Base-by-base conservation (phyloP, 768 basidiomycete genomes). In the Lactarius psammicola region DNA sequence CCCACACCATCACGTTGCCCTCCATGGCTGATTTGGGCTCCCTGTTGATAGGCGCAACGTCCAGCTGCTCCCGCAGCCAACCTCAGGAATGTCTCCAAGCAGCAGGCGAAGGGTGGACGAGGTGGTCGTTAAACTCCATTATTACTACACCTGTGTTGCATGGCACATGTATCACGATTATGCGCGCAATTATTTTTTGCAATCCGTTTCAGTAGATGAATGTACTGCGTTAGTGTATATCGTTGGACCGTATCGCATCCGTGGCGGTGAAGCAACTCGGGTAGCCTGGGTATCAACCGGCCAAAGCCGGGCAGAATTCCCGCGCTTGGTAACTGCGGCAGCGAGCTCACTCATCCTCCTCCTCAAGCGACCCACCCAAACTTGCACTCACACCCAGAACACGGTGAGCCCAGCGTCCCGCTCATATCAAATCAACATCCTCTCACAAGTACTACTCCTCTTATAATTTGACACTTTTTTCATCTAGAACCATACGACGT, bases 51-150 rank as follows among this genome's bases (percentile, higher is more conserved):
- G 89, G 83, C 87, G 70, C 75, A 83, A 40, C 70, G 75, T 59
- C 85, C 87, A 59, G 76, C 84, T 55, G 72, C 77, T 44, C 83
- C 78, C 17, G 76, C 87, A 59, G 77, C 82, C 46, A 92, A 79
- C 62, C 92, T 94, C 8, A 68, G 53, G 72, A 94, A 89, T 80
- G 87, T 95, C 53, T 93, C 93, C 74, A 98, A 95, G 81, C 94
- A 96, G 79, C 90, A 90, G 80, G 94, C 94, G 89, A 95, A 95
- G 85, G 94, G 93, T 75, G 85, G 88, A 74, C 89, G 90, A 80
- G 84, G 85, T 62, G 86, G 87, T 66, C 85, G 89, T 81, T 89
- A 76, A 87, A 67, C 63, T 68, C 54, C 55, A 33, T 56, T 30
- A 57, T 51, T 60, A 49, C 64, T 36, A 26, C 18, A 46, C 40